Conservation (phyloP, 1,284 basidiomycete genomes). For the Coniferiporia sulphurascens region DNA sequence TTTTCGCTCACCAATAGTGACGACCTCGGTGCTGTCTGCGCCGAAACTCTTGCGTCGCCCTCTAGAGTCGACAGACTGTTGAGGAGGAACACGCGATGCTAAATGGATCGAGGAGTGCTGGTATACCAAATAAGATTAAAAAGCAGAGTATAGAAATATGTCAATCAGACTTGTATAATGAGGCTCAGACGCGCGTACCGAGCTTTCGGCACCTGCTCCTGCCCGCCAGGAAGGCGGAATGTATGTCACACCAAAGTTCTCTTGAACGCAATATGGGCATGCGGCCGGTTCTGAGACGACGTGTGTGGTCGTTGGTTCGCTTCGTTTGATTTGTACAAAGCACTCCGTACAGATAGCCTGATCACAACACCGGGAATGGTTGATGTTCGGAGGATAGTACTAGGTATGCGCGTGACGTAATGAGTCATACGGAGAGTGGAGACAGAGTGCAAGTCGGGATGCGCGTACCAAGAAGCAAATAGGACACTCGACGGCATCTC, state of each 20-base stretch:
- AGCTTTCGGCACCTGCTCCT: constrained; percentile 66
- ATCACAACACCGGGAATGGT: constrained; percentile 95
- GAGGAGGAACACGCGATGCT: constrained; percentile 40
- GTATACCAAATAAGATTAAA: not conserved
- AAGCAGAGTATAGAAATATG: not conserved
- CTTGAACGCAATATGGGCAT: constrained; percentile 96
- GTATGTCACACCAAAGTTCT: constrained; percentile 94
- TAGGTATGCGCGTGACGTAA: constrained; percentile 28
- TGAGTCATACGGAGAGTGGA: constrained; percentile 12
- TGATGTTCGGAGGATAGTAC: constrained; percentile 95
- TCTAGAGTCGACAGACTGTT: constrained; percentile 28
- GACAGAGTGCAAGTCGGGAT: constrained; percentile 19
- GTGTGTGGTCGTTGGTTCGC: constrained; percentile 89
- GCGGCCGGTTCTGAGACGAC: constrained; percentile 90
- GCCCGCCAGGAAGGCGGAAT: constrained; percentile 76
- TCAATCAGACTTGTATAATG: not conserved
- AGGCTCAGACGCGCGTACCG: constrained; percentile 33
- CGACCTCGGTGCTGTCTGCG: constrained; percentile 78
- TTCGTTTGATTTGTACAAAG: constrained; percentile 97
- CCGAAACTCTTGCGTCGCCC: constrained; percentile 71
- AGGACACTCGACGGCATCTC: constrained; percentile 92
- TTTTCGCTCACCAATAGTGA: constrained; percentile 71
- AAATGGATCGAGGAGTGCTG: constrained; percentile 24
- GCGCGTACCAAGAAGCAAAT: constrained; percentile 93
- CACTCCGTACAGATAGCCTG: constrained; percentile 99